phyloP scores from a whole-genome alignment of 2,329 filamentous ascomycete genomes.

The Colletotrichum simmondsii region DNA sequence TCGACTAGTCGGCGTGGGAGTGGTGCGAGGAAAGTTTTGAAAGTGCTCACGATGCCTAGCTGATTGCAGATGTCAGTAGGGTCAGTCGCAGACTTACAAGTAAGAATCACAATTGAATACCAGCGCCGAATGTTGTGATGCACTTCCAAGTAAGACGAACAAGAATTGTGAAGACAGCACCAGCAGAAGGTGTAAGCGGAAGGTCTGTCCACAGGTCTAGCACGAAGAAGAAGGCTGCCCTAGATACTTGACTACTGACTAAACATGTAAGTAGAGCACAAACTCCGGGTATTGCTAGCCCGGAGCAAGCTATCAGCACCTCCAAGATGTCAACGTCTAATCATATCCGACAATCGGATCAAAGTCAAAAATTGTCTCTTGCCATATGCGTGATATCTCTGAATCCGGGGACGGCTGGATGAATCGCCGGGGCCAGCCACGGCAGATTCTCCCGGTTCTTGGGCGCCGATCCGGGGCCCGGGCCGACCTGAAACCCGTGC shows the following conservation, averaged over 20 bases:
- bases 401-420: neutral
- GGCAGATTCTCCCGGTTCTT: slow-evolving; percentile 1
- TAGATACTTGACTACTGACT: no score
- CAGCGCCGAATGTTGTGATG: neutral
- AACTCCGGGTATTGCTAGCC: no score
- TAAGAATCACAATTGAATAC: neutral
- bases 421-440: neutral
- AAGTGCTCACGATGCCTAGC: neutral
- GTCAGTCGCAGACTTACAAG: neutral
- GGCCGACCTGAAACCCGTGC: slow-evolving; percentile 11
- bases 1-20: neutral
- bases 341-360: neutral
- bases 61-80: neutral
- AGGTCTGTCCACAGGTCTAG: neutral
- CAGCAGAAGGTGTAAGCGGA: neutral
- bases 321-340: neutral
- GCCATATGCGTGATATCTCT: neutral
- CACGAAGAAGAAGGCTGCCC: neutral
- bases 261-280: no score
- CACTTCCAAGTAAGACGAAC: neutral
- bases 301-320: neutral
- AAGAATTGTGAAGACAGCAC: neutral
- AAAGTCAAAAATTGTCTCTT: neutral
- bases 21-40: neutral
- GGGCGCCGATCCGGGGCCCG: slow-evolving; percentile 11